Evolutionary conservation across 805 yeast genomes (phyloP).

Genomic region (Scheffersomyces spartinae): DNA sequence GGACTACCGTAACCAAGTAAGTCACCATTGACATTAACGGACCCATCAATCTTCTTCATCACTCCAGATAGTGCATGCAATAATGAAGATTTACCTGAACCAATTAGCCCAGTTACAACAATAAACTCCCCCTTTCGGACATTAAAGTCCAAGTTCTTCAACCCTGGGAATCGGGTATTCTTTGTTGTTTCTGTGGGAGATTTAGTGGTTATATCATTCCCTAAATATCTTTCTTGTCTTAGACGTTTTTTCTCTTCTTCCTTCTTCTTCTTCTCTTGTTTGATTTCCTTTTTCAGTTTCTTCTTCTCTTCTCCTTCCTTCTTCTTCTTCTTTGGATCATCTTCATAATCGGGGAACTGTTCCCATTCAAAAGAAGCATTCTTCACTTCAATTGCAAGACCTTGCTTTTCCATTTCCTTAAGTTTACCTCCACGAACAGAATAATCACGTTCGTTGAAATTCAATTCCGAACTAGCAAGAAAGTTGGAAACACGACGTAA

Average conservation of each 20-base stretch:
- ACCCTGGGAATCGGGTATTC: conserved; percentile 14
- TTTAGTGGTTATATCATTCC: too few relatives aligned
- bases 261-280: conserved; percentile 1
- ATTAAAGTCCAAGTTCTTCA: conserved; percentile 38
- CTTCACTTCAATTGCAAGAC: conserved; percentile 35
- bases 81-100: conserved; percentile 72
- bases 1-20: conserved; percentile 51
- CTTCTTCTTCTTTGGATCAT: conserved; percentile 18
- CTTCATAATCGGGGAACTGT: conserved; percentile 8
- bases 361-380: conserved; percentile 65
- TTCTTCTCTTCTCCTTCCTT: conserved; percentile 9
- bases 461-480: conserved; percentile 34
- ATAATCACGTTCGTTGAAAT: conserved; percentile 19
- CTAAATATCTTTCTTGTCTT: conserved; percentile 2
- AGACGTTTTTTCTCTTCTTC: conserved; percentile 3
- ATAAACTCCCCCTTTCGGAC: conserved; percentile 59
- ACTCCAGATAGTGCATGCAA: conserved; percentile 62
- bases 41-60: conserved; percentile 48
- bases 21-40: conserved; percentile 40
- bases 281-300: conserved; percentile 8
- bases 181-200: too few relatives aligned
- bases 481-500: conserved; percentile 44
- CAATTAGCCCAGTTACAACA: conserved; percentile 70
- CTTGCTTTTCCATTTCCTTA: conserved; percentile 9
- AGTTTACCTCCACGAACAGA: conserved; percentile 7